Percentiles rank a stretch among this genome's conserved stretches.
Evolutionary conservation across 257 asterid species (phyloP).

Genomic region (Henckelia pumila): DNA sequence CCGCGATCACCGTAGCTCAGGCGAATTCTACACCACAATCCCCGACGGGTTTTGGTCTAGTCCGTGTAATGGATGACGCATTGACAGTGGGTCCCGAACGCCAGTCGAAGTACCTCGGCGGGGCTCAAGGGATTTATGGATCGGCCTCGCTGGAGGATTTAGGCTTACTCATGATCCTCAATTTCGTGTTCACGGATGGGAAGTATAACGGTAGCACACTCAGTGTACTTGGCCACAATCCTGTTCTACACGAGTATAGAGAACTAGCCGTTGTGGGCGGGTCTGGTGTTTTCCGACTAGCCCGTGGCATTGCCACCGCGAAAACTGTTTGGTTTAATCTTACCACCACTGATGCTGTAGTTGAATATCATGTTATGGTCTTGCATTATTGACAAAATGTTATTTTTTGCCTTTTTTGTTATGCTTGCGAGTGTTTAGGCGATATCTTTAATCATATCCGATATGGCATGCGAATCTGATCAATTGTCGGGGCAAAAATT

Average conservation of each 20-base stretch:
- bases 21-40: neutral
- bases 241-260: conserved; percentile 34
- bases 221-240: conserved; percentile 52
- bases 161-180: conserved; percentile 42
- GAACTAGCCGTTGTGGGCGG: conserved; percentile 73
- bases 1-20: conserved; percentile 35
- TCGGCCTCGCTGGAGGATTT: conserved; percentile 27
- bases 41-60: conserved; percentile 36
- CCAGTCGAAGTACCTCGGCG: conserved; percentile 44
- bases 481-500: too few species aligned
- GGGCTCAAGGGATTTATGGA: conserved; percentile 56
- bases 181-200: conserved; percentile 39
- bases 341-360: conserved; percentile 54
- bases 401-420: too few species aligned
- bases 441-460: too few species aligned
- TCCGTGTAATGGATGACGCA: conserved; percentile 44
- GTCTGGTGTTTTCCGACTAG: conserved; percentile 49
- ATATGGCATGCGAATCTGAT: too few species aligned
- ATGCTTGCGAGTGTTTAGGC: too few species aligned
- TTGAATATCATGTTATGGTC: conserved; percentile 57
- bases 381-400: conserved; percentile 29
- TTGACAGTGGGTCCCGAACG: conserved; percentile 42
- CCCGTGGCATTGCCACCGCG: conserved; percentile 57
- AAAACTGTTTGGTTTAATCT: conserved; percentile 29
- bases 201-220: conserved; percentile 50